Percentiles rank a stretch among this genome's conserved stretches.
phyloP scores from a whole-genome alignment of 768 basidiomycete genomes.

The Leucosporidium scottii region DNA sequence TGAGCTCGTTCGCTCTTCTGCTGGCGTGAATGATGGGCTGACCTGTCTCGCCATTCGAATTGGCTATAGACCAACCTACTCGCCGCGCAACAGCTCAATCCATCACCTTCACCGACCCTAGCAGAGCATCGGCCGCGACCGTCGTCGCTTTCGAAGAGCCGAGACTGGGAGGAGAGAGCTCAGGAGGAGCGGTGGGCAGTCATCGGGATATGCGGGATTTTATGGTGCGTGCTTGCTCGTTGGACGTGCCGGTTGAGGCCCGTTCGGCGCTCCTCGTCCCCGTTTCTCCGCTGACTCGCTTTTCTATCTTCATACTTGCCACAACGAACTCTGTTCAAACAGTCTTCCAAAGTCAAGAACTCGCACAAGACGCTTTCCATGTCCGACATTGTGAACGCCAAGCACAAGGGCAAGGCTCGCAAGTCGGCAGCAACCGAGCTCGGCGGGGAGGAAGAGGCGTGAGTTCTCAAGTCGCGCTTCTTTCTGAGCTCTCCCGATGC shows the following conservation, averaged over 20 bases:
- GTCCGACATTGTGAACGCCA: conserved; percentile 18
- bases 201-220: conserved; percentile 24
- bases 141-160: neutral
- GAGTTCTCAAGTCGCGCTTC: neutral
- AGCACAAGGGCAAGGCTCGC: neutral
- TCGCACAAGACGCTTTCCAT: conserved; percentile 15
- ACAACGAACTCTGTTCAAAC: too few species aligned
- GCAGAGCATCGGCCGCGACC: neutral
- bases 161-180: neutral
- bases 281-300: neutral
- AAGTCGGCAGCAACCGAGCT: conserved; percentile 8
- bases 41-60: neutral
- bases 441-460: conserved; percentile 19
- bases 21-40: neutral
- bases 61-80: neutral
- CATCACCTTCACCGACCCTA: conserved; percentile 24
- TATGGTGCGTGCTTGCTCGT: conserved; percentile 4
- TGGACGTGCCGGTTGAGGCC: neutral
- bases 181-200: neutral
- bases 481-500: neutral
- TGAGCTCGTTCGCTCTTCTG: neutral
- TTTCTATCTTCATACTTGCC: too few species aligned
- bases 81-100: neutral
- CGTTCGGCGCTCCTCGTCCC: too few species aligned
- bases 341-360: conserved; percentile 27